Evolutionary conservation across 768 basidiomycete genomes (phyloP).

Genomic region (Obba rivulosa): DNA sequence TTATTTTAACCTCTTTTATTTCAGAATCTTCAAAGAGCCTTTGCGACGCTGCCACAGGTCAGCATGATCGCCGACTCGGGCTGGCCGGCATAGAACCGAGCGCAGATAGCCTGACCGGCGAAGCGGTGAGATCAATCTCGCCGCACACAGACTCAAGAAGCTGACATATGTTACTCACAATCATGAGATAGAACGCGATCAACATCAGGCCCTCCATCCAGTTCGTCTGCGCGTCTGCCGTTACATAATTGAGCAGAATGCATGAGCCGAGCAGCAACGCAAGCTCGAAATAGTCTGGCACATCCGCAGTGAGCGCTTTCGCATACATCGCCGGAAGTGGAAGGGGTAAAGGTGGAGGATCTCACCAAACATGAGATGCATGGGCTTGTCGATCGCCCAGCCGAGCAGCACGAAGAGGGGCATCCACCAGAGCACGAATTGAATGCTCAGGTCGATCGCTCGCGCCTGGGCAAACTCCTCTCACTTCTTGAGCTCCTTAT

Average conservation of each 20-base stretch:
- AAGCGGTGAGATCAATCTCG: not conserved
- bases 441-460: conserved; percentile 76
- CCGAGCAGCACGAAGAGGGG: conserved; percentile 62
- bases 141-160: not conserved
- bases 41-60: conserved; percentile 33
- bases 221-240: conserved; percentile 71
- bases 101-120: conserved; percentile 44
- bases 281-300: conserved; percentile 62
- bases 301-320: not conserved
- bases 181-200: conserved; percentile 58
- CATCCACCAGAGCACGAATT: conserved; percentile 77
- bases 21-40: no score
- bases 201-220: conserved; percentile 63
- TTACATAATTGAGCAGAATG: conserved; percentile 77
- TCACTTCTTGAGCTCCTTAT: conserved; percentile 25
- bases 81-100: conserved; percentile 66
- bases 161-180: not conserved
- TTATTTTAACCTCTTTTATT: no score
- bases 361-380: conserved; percentile 64
- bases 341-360: not conserved
- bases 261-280: conserved; percentile 57
- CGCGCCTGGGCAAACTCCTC: conserved; percentile 56
- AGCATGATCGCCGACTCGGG: conserved; percentile 39
- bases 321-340: no score
- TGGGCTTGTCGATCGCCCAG: conserved; percentile 60